Base-by-base conservation (phyloP, 2,329 filamentous ascomycete genomes). In the Cladosporium sp. region DNA sequence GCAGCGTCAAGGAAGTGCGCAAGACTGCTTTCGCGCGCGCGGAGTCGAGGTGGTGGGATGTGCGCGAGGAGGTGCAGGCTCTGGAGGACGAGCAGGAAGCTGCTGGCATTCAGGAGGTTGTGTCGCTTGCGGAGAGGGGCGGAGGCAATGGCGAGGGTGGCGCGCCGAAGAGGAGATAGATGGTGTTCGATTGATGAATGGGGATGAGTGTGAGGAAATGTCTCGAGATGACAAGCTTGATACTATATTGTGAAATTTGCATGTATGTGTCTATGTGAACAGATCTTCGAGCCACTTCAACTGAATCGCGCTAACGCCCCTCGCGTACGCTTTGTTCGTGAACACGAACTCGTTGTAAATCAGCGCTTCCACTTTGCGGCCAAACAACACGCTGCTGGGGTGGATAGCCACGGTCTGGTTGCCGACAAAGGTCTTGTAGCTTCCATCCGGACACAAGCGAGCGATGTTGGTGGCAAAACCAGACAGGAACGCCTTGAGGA, bases 11-110 rank as follows among this genome's bases (percentile, higher is more conserved):
- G 82, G 95, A 98, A 81, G 88, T 98, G 73, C 93, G 96, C 78
- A 90, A 93, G 73, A 89, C 88, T 76, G 95, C 93, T 1, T 99
- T 97, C 77, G 90, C 92, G 75, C 85, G 92, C 69, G 93, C 93
- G 49, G 95, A 99, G 79, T 91, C 93, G 80, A 97, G 96, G 78
- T 99, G 95, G 95, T 99, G 95, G 95, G 95, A 97, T 82, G 93
- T 90, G 76, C 86, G 95, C 72, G 95, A 99, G 81, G 94, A 98
- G 80, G 91, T 99, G 70, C 90, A 89, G 63, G 90, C 88, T 7
- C 79, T 98, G 74, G 95, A 99, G 79, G 94, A 97, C 79, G 94
- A 97, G 81, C 93, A 98, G 81, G 94, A 97, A 79, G 93, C 91
- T 58, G 92, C 93, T 37, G 93, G 95, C 11, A 97, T 98, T 77